A percentile compares a stretch with the other conserved stretches of the same genome.
phyloP scores from a whole-genome alignment of 2,329 filamentous ascomycete genomes.

The Exophiala xenobiotica region DNA sequence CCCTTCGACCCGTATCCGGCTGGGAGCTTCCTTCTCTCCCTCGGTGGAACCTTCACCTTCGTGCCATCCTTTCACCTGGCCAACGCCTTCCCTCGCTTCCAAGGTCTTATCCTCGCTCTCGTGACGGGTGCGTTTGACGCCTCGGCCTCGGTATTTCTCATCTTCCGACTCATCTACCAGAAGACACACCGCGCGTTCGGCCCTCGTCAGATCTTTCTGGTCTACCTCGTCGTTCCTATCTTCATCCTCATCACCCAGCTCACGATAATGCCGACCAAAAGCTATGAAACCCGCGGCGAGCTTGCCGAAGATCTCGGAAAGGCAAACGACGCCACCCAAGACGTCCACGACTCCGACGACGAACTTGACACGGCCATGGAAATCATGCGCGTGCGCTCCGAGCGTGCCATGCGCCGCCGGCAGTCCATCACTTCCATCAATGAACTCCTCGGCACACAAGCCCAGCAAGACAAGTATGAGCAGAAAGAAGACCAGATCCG shows the following conservation, averaged over 20 bases:
- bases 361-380: constrained; percentile 53
- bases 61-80: constrained; percentile 80
- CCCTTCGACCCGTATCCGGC: constrained; percentile 73
- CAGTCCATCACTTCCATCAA: constrained; percentile 67
- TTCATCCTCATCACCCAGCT: constrained; percentile 65
- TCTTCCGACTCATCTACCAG: constrained; percentile 72
- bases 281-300: constrained; percentile 77
- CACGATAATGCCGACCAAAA: constrained; percentile 66
- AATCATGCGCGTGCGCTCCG: constrained; percentile 48
- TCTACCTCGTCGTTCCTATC: constrained; percentile 68
- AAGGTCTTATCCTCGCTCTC: constrained; percentile 72
- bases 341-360: constrained; percentile 49
- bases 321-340: constrained; percentile 37
- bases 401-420: constrained; percentile 60
- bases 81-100: constrained; percentile 74
- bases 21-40: constrained; percentile 71
- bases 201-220: constrained; percentile 67
- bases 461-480: constrained; percentile 60
- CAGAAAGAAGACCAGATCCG: constrained; percentile 66
- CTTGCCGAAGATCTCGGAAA: constrained; percentile 67
- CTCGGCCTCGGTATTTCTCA: constrained; percentile 73
- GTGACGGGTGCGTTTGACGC: constrained; percentile 81
- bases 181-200: constrained; percentile 41
- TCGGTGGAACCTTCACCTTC: constrained; percentile 77
- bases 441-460: constrained; percentile 65